Percentiles rank a stretch among this genome's conserved stretches.
phyloP scores from a whole-genome alignment of 306 rosid genomes.

The Heteromeles arbutifolia region DNA sequence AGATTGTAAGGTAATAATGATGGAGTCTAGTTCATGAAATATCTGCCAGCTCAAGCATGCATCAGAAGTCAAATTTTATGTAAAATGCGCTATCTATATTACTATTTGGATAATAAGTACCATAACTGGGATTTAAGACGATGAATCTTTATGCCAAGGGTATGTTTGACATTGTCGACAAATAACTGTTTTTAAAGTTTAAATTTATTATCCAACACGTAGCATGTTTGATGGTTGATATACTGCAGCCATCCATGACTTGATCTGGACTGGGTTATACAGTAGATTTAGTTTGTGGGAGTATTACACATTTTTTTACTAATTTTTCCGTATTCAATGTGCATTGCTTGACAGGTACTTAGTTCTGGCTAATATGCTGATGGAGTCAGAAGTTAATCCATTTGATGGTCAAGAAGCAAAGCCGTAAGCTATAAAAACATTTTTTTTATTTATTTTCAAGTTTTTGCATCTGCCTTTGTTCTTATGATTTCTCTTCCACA shows the following conservation, averaged over 20 bases:
- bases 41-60: not conserved
- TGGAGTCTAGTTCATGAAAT: not conserved
- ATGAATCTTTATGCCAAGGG: not conserved
- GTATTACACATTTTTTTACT: not conserved
- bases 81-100: not conserved
- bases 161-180: not conserved
- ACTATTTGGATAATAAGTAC: not conserved
- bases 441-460: not conserved
- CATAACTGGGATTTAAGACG: not conserved
- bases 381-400: slow-evolving; percentile 51
- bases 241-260: not conserved
- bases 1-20: not conserved
- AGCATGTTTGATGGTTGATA: not conserved
- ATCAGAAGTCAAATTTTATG: not conserved
- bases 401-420: slow-evolving; percentile 56
- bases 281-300: not conserved
- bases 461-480: not conserved
- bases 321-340: not conserved
- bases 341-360: slow-evolving; percentile 51
- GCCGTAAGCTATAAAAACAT: slow-evolving; percentile 32
- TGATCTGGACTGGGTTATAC: not conserved
- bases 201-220: not conserved
- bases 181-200: not conserved
- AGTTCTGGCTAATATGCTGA: slow-evolving; percentile 72
- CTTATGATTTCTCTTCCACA: slow-evolving; percentile 28